Base-by-base conservation (phyloP, 2,329 filamentous ascomycete genomes). In the Malbranchea cinnamomea region DNA sequence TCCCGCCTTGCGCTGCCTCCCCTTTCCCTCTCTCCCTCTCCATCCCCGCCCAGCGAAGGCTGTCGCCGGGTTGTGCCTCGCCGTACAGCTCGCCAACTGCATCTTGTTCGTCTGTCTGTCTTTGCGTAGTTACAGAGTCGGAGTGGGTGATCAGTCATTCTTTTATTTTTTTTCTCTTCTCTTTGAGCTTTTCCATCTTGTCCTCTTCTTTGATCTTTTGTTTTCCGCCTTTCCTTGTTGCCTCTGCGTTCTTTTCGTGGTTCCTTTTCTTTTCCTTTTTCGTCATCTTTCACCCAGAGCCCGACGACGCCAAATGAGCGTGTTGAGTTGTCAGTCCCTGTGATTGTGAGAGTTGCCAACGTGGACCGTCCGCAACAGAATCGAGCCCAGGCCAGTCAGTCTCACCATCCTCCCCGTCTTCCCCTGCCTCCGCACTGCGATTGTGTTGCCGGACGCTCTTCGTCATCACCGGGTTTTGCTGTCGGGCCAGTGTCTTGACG, bases 21-120 rank as follows among this genome's bases (percentile, higher is more conserved):
- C 35, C 41, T 37, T 34, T 48, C 41, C 34, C 39, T 46, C 42
- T 43, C 36, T 37, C 39, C 42, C 28, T 33, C 40, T 38, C 28
- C 40, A 40, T 48, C 41, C 48, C 49, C 48, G 44, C 49, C 43
- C 44, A 43, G 43, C 44, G 45, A 50, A 46, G 46, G 44, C 40
- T 27, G 34, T 38, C 33, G 22, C 7, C 28, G 67, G 60, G 40
- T 67, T 63, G 23, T 41, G 36, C 26, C n/a, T 34, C 25, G 16
- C 19, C 23, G 24, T 37, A 26, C 35, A 35, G 31, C 30, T 34
- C 37, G 34, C 40, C 33, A 34, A 36, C 26, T 44, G 37, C 36
- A 33, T 38, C 40, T 42, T 38, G 35, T 32, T 35, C 18, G 31
- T 19, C 34, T 35, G 16, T 37, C 28, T 23, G 8, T 12, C 12